Evolutionary conservation across 2,329 filamentous ascomycete genomes (phyloP), one percentile per base, ranked within the genome.

Genomic region (Cordyceps sp.): DNA sequence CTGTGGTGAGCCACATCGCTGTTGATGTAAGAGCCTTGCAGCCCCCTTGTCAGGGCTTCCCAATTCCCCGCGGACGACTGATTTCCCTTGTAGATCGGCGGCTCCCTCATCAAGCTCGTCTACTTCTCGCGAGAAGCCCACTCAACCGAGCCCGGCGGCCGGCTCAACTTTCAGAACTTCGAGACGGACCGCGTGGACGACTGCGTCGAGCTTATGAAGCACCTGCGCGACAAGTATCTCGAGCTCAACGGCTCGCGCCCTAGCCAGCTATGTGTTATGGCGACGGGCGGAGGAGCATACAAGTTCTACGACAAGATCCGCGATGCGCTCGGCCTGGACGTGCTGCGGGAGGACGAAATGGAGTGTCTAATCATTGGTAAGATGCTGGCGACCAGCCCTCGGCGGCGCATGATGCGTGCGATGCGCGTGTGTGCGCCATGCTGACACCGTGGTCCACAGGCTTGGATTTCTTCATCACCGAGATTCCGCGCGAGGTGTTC

Each of bases 401-500:
- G n/a, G n/a, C n/a, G n/a, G n/a, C n/a, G n/a, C n/a, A n/a, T n/a
- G n/a, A n/a, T n/a, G n/a, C n/a, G n/a, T n/a, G n/a, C n/a, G n/a
- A n/a, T n/a, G n/a, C n/a, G n/a, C n/a, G n/a, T n/a, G n/a, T 10
- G 5, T 7, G 14, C 25, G 15, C 9, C n/a, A 28, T 25, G n/a
- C 25, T 31, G 16, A 32, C 31, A 17, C 9, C 14, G 25, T 12
- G n/a, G 8, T 13, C 18, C 21, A 38, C 44, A 84, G 85, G 88
- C 10, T 74, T 98, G 27, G 90, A 98, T 53, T 98, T 96, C 61
- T 96, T 98, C 64, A 96, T 96, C 49, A 93, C 84, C 41, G 86
- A 96, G 52, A 96, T 98, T 37, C 90, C 90, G 15, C 75, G 80
- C 43, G 90, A 98, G 57, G 88, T 98, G 33, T 98, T 98, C 49